Evolutionary conservation across 129 eudicot species (phyloP).

Genomic region (Flaveria brownii): DNA sequence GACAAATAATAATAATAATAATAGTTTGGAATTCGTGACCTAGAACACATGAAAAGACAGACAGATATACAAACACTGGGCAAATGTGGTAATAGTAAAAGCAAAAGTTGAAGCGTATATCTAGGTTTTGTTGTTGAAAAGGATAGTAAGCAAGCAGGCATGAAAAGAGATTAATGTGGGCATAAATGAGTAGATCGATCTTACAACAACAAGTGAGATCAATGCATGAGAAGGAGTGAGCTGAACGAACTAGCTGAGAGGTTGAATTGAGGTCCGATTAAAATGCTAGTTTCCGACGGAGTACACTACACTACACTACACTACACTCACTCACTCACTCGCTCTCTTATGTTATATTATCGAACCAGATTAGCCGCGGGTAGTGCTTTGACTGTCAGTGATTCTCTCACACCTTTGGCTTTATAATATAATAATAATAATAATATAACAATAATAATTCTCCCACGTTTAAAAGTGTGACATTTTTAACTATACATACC

Average conservation of each 20-base stretch:
- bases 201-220: neutral
- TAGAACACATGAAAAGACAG: neutral
- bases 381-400: neutral
- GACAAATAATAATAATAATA: neutral
- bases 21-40: no score
- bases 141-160: no score
- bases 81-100: no score
- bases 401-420: neutral
- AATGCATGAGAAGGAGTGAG: neutral
- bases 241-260: slow-evolving; percentile 20
- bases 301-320: no score
- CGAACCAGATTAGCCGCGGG: slow-evolving; percentile 19
- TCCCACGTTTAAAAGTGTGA: slow-evolving; percentile 12
- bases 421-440: neutral
- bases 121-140: no score
- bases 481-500: no score
- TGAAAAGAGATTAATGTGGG: no score
- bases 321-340: no score
- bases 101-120: no score
- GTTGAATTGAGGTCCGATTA: slow-evolving; percentile 6
- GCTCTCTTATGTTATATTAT: neutral
- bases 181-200: slow-evolving; percentile 19
- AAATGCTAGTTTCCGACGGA: slow-evolving; percentile 20
- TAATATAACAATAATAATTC: no score
- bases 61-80: neutral